A percentile compares a stretch with the other conserved stretches of the same genome.
These are phyloP conservation scores for Kurtzmaniella quercitrusa DNA, from an alignment of 1,139 yeast species.

Conservation along the genomic window DNA sequence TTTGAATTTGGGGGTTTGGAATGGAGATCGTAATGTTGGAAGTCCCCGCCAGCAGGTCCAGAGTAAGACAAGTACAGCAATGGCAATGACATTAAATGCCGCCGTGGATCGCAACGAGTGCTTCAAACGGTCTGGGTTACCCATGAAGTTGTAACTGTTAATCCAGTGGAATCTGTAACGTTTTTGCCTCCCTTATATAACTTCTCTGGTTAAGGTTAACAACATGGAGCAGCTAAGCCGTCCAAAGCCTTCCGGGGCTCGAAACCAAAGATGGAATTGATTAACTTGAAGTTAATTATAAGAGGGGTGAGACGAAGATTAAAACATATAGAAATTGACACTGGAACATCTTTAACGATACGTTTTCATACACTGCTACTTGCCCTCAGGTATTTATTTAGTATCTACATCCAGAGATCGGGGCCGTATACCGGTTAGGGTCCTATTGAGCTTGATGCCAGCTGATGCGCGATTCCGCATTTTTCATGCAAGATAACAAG, in stretches of 20 bases:
- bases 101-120: not conserved
- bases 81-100: not conserved
- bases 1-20: not conserved
- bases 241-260: not conserved
- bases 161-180: not conserved
- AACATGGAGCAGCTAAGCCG: not conserved
- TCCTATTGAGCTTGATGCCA: not conserved
- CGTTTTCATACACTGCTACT: no score
- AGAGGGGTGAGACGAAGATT: no score
- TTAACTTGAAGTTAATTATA: no score
- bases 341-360: no score
- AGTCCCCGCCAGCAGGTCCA: not conserved
- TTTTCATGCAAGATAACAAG: not conserved
- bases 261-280: not conserved
- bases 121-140: not conserved
- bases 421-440: no score
- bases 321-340: no score
- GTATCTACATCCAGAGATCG: no score
- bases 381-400: no score
- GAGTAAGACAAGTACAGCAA: not conserved
- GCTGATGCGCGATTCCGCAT: not conserved
- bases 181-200: not conserved
- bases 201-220: not conserved
- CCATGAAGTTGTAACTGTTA: not conserved
- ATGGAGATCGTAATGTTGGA: not conserved